A percentile compares a stretch with the other conserved stretches of the same genome.
Conservation (phyloP, 768 basidiomycete species). For the Pilatotrama ljubarskyi region DNA sequence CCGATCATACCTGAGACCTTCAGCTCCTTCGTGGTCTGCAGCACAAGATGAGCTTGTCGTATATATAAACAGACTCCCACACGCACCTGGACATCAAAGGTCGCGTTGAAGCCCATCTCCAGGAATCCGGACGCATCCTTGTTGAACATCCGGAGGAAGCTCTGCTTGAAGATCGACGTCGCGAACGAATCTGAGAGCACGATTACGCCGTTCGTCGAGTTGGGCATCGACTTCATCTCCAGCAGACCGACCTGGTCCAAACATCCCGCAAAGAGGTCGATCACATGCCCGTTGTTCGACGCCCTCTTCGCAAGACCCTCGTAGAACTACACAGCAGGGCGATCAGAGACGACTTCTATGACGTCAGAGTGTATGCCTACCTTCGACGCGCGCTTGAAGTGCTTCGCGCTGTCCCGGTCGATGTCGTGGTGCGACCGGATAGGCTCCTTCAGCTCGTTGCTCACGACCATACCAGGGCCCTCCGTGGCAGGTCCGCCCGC, state of each 20-base stretch:
- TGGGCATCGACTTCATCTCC: conserved; percentile 96
- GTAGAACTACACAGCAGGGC: conserved; percentile 69
- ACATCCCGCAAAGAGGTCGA: conserved; percentile 96
- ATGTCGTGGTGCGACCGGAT: conserved; percentile 99
- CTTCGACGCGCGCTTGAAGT: conserved; percentile 96
- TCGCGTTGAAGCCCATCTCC: conserved; percentile 98
- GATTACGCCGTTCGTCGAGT: conserved; percentile 95
- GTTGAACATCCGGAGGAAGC: conserved; percentile 88
- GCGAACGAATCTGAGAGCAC: conserved; percentile 96
- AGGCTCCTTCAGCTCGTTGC: conserved; percentile 92
- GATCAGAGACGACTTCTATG: neutral
- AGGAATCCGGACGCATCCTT: conserved; percentile 92
- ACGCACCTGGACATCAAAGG: conserved; percentile 91
- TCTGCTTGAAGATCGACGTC: conserved; percentile 98
- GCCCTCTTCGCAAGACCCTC: conserved; percentile 91
- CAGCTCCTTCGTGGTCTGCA: conserved; percentile 94
- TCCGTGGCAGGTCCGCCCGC: conserved; percentile 94
- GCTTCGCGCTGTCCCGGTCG: conserved; percentile 93
- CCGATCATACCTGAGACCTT: conserved; percentile 98
- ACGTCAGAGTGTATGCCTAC: conserved; percentile 41
- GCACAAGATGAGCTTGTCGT: conserved; percentile 5
- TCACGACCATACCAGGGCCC: conserved; percentile 96
- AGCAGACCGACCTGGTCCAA: conserved; percentile 96
- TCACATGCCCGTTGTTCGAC: conserved; percentile 91
- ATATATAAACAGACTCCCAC: neutral